Percentiles rank a stretch among this genome's conserved stretches.
Evolutionary conservation across 2,329 filamentous ascomycete genomes (phyloP).

Genomic region (Juglanconis oblonga): DNA sequence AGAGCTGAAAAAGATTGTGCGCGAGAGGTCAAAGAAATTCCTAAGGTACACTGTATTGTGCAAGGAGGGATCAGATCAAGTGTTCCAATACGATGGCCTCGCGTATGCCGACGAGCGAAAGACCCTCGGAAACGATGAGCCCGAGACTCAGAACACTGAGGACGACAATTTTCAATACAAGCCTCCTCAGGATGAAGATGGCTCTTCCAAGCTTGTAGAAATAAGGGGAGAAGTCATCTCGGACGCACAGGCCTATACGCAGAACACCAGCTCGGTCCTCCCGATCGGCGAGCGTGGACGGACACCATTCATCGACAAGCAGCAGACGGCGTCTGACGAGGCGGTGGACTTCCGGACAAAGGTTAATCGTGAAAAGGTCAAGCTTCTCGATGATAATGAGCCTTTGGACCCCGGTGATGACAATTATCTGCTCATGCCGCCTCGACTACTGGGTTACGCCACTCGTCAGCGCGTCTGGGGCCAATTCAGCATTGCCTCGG

Average conservation of each 20-base stretch:
- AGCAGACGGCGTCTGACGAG: background rate
- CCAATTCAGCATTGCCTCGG: constrained; percentile 8
- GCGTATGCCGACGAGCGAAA: background rate
- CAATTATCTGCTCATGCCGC: constrained; percentile 6
- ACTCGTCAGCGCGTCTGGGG: constrained; percentile 15
- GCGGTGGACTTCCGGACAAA: background rate
- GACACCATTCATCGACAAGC: background rate
- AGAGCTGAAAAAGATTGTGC: background rate
- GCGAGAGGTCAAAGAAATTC: constrained; percentile 10
- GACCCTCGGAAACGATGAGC: background rate
- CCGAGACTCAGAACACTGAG: background rate
- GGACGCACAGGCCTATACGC: constrained; percentile 5
- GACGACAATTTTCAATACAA: background rate
- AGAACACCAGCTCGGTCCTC: background rate
- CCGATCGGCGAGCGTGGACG: background rate
- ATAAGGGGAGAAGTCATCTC: constrained; percentile 15
- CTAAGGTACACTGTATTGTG: constrained; percentile 9
- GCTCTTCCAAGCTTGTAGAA: background rate
- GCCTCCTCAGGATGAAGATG: background rate
- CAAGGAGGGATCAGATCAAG: background rate
- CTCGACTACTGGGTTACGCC: constrained; percentile 13
- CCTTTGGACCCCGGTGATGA: background rate
- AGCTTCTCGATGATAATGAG: background rate
- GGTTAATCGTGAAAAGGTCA: background rate
- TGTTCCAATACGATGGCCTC: constrained; percentile 3